phyloP scores from a whole-genome alignment of 1,284 basidiomycete genomes.

The Mycosarcoma mackinlayi region DNA sequence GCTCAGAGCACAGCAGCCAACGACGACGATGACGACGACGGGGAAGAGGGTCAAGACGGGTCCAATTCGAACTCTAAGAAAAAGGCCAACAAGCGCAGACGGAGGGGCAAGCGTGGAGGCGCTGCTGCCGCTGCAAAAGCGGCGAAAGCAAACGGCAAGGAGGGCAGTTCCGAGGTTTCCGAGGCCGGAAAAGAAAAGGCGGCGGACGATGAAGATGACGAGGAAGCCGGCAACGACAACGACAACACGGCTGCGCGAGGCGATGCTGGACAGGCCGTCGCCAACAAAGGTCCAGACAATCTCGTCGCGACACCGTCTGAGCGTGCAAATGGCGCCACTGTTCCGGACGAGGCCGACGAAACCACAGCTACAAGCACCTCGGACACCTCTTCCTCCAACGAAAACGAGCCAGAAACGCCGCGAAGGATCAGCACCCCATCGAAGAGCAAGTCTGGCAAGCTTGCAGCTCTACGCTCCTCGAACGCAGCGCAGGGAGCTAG shows the following conservation, averaged over 20 bases:
- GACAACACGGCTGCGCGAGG: conserved; percentile 7
- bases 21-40: conserved; percentile 38
- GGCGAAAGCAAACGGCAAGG: conserved; percentile 74
- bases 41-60: conserved; percentile 20
- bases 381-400: conserved; percentile 37
- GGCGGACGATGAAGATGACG: conserved; percentile 47
- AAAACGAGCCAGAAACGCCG: conserved; percentile 33
- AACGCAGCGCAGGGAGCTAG: conserved; percentile 25
- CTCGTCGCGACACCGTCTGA: conserved; percentile 13
- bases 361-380: conserved; percentile 5
- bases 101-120: conserved; percentile 63
- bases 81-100: conserved; percentile 51
- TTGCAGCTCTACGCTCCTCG: conserved; percentile 2
- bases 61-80: conserved; percentile 28
- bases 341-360: conserved; percentile 6
- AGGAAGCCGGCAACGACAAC: conserved; percentile 16
- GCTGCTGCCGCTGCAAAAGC: conserved; percentile 66
- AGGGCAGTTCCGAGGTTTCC: conserved; percentile 43
- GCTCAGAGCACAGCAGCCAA: conserved; percentile 3
- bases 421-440: conserved; percentile 3
- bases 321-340: conserved; percentile 5
- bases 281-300: not conserved
- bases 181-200: conserved; percentile 69
- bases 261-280: not conserved
- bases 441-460: conserved; percentile 15